phyloP scores from a whole-genome alignment of 1,284 basidiomycete genomes.

The Tilletia walkeri region DNA sequence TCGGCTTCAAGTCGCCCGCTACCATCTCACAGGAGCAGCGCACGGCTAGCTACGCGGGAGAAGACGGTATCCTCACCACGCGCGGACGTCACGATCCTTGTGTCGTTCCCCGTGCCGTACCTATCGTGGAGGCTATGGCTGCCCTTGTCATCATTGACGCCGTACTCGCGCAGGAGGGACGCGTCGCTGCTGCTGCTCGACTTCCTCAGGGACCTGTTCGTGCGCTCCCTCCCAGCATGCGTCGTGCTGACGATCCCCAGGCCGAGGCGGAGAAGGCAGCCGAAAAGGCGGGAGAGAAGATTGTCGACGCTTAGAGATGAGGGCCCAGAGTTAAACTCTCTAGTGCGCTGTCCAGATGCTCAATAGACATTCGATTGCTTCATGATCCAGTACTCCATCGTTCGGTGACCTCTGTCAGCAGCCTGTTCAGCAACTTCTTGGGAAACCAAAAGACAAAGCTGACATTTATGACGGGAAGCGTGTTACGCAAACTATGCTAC shows the following conservation, averaged over 20 bases:
- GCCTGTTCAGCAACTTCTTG: no score
- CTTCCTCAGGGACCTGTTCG: conserved; percentile 32
- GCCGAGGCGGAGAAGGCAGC: conserved; percentile 13
- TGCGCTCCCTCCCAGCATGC: conserved; percentile 48
- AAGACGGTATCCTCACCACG: conserved; percentile 78
- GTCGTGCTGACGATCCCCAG: conserved; percentile 27
- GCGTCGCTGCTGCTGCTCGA: conserved; percentile 28
- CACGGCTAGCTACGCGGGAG: conserved; percentile 91
- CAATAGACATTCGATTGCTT: no score
- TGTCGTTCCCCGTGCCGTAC: conserved; percentile 90
- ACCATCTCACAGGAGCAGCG: conserved; percentile 90
- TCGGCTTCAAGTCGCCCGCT: conserved; percentile 97
- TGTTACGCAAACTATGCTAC: no score
- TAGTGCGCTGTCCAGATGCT: no score
- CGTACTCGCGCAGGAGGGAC: conserved; percentile 44
- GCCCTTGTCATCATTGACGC: conserved; percentile 87
- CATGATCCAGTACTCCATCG: no score
- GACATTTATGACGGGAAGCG: no score
- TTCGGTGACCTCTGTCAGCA: no score
- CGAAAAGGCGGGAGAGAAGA: conserved; percentile 11
- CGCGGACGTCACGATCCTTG: conserved; percentile 95
- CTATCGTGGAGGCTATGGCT: conserved; percentile 98
- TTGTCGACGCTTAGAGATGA: neutral
- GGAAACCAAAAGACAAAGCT: no score
- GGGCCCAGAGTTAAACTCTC: no score